Conservation (phyloP, 2,329 filamentous ascomycete species). For the Sporothrix brasiliensis region DNA sequence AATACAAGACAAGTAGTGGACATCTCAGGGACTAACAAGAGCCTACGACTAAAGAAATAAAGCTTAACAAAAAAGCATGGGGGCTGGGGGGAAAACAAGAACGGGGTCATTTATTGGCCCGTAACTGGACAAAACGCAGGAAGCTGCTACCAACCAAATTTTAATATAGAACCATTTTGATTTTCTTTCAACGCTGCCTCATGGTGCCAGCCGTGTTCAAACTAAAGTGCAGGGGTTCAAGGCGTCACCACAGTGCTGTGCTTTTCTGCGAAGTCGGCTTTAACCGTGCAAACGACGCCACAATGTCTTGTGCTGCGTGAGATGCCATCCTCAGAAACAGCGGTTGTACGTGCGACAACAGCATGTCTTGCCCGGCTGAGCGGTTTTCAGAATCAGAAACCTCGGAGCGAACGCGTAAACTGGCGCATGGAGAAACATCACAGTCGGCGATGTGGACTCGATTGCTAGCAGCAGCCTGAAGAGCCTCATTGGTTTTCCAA, state of each 20-base stretch:
- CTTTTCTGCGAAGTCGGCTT: neutral
- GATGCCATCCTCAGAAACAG: slow-evolving; percentile 2
- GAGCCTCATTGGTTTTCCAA: neutral
- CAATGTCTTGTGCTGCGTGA: slow-evolving; percentile 1
- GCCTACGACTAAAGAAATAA: neutral
- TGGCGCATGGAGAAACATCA: neutral
- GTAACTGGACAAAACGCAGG: slow-evolving; percentile 11
- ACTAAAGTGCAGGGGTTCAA: neutral
- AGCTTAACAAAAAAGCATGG: slow-evolving; percentile 20
- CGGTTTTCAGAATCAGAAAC: neutral
- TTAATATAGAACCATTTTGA: slow-evolving; percentile 18
- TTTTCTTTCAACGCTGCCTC: neutral
- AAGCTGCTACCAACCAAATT: slow-evolving; percentile 17
- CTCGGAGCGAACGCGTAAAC: neutral
- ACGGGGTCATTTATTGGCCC: slow-evolving; percentile 24
- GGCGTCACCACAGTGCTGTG: neutral
- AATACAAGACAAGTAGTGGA: neutral
- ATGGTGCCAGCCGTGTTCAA: neutral
- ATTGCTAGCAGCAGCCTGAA: neutral
- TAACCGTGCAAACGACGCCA: slow-evolving; percentile 9
- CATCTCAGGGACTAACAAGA: neutral
- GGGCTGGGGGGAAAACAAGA: slow-evolving; percentile 24
- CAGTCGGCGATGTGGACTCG: neutral
- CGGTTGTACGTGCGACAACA: neutral
- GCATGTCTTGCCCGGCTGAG: slow-evolving; percentile 18